These are phyloP conservation scores for Nakazawaea holstii DNA, from an alignment of 805 yeast species.

Conservation along the genomic window DNA sequence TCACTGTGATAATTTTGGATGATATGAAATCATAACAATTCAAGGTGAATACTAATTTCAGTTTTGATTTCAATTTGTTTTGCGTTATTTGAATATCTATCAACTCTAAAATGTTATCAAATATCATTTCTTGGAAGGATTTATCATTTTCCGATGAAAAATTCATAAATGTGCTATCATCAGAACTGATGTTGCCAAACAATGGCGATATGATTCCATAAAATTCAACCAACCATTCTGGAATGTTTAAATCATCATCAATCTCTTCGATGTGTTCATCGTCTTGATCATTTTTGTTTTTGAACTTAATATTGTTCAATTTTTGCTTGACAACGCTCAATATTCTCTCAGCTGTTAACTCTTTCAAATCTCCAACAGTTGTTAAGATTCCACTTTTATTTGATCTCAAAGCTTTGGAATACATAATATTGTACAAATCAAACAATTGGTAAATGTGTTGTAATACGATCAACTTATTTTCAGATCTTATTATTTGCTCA, in stretches of 20 bases:
- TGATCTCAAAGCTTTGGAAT: slow-evolving; percentile 34
- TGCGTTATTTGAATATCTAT: slow-evolving; percentile 28
- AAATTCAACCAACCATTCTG: slow-evolving; percentile 77
- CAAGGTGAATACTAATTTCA: slow-evolving; percentile 38
- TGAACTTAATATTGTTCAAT: slow-evolving; percentile 18
- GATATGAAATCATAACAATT: slow-evolving; percentile 58
- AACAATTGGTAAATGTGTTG: slow-evolving; percentile 58
- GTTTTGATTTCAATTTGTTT: slow-evolving; percentile 22
- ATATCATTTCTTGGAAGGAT: slow-evolving; percentile 33
- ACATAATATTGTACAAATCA: slow-evolving; percentile 68
- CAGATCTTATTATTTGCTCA: slow-evolving; percentile 65
- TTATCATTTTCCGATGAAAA: slow-evolving; percentile 29
- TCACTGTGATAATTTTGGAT: slow-evolving; percentile 45
- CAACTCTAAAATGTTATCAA: slow-evolving; percentile 41
- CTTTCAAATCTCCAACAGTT: slow-evolving; percentile 21
- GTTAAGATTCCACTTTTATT: neutral
- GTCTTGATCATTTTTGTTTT: slow-evolving; percentile 21
- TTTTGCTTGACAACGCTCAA: slow-evolving; percentile 33
- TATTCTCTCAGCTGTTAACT: slow-evolving; percentile 32
- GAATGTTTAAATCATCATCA: slow-evolving; percentile 62
- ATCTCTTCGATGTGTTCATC: slow-evolving; percentile 24
- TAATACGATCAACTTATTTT: slow-evolving; percentile 48
- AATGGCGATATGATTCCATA: slow-evolving; percentile 55
- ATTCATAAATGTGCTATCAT: slow-evolving; percentile 34
- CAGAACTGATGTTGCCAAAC: slow-evolving; percentile 34